Conservation (phyloP, 2,329 filamentous ascomycete species). For the Magnaporthiopsis rhizophila region DNA sequence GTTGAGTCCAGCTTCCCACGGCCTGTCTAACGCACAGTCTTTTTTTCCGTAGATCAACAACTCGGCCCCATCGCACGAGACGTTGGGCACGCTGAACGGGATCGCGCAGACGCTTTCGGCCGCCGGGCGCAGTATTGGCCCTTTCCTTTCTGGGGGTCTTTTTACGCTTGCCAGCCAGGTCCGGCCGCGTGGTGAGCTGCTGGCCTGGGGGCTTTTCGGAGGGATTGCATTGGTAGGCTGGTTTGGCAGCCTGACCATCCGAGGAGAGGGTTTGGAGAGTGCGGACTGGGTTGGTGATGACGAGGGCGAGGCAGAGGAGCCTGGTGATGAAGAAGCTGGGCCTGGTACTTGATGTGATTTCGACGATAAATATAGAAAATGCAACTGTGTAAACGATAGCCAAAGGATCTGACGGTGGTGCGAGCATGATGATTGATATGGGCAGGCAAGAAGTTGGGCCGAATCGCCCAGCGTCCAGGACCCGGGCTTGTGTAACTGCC, state of each 20-base stretch:
- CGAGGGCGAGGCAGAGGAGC: slow-evolving; percentile 23
- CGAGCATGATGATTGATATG: too few relatives aligned
- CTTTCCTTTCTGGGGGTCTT: slow-evolving; percentile 77
- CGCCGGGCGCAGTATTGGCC: slow-evolving; percentile 78
- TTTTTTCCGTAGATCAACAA: slow-evolving; percentile 67
- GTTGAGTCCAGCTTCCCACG: background rate
- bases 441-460: too few relatives aligned
- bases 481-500: too few relatives aligned
- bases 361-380: background rate
- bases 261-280: slow-evolving; percentile 53
- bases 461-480: too few relatives aligned
- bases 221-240: slow-evolving; percentile 77
- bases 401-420: too few relatives aligned
- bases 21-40: background rate
- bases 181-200: slow-evolving; percentile 69
- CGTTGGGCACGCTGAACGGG: slow-evolving; percentile 84
- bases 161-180: slow-evolving; percentile 73
- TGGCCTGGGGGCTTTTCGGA: slow-evolving; percentile 84
- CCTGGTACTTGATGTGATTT: background rate
- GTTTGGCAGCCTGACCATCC: slow-evolving; percentile 69
- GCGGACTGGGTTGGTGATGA: slow-evolving; percentile 40
- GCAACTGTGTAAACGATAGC: too few relatives aligned
- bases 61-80: slow-evolving; percentile 76
- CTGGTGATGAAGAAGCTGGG: slow-evolving; percentile 12
- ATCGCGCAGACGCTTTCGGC: slow-evolving; percentile 91